Evolutionary conservation across 768 basidiomycete genomes (phyloP).

Genomic region (Rhizopogon rudus): DNA sequence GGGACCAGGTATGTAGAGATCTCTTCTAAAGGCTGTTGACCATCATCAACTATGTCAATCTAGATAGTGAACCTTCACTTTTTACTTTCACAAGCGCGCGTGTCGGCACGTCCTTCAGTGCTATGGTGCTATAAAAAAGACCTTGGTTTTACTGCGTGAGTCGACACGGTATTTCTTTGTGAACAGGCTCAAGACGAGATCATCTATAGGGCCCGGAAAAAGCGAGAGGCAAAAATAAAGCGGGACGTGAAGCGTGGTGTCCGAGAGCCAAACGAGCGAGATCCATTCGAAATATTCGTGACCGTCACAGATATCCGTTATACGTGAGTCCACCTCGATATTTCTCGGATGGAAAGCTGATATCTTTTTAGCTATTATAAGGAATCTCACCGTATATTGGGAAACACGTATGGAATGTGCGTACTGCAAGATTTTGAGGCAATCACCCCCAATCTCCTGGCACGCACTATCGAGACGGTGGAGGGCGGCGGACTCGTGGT

Average conservation of each 20-base stretch:
- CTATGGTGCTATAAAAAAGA: constrained; percentile 99
- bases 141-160: constrained; percentile 88
- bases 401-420: constrained; percentile 97
- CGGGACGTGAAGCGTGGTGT: constrained; percentile 92
- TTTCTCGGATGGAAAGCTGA: neutral
- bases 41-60: neutral
- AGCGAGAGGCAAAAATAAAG: constrained; percentile 95
- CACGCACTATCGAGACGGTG: constrained; percentile 96
- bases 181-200: neutral
- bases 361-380: constrained; percentile 76
- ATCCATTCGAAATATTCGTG: constrained; percentile 97
- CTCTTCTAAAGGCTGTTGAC: neutral
- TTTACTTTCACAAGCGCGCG: constrained; percentile 84
- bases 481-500: constrained; percentile 93
- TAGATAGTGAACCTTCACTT: constrained; percentile 95
- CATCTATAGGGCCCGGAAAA: constrained; percentile 78
- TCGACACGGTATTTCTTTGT: constrained; percentile 2
- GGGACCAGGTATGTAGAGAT: constrained; percentile 72
- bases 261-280: constrained; percentile 90
- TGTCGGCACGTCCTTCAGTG: constrained; percentile 86
- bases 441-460: constrained; percentile 94
- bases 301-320: constrained; percentile 99
- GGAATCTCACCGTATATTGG: constrained; percentile 93
- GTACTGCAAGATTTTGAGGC: constrained; percentile 98
- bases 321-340: constrained; percentile 54